Conservation (phyloP, 345 rosid species). For the Lumnitzera littorea region DNA sequence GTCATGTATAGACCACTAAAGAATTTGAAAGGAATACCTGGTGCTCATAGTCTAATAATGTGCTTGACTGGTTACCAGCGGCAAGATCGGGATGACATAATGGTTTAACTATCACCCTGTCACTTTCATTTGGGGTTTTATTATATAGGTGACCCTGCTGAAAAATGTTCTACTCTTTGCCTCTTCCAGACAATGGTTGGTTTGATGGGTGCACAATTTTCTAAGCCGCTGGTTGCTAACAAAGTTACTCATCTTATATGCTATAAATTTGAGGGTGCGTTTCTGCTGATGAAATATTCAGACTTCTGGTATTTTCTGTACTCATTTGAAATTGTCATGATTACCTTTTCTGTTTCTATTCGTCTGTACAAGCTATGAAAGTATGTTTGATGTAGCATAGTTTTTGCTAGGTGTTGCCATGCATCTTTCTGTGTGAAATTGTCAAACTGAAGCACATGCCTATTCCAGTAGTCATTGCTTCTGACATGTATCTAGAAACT, state of each 20-base stretch:
- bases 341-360: not conserved
- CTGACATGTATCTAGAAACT: too few species aligned
- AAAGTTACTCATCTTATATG: constrained; percentile 88
- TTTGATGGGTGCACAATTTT: constrained; percentile 89
- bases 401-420: too few species aligned
- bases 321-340: not conserved
- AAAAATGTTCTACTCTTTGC: not conserved
- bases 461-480: too few species aligned
- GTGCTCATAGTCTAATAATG: constrained; percentile 44
- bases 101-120: constrained; percentile 38
- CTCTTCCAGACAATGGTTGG: constrained; percentile 71
- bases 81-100: constrained; percentile 86
- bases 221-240: constrained; percentile 84
- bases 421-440: too few species aligned
- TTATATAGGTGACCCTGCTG: not conserved
- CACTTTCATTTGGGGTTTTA: not conserved
- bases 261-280: constrained; percentile 87
- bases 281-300: not conserved
- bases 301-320: too few species aligned
- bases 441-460: too few species aligned
- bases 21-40: constrained; percentile 81
- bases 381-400: too few species aligned
- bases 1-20: constrained; percentile 67
- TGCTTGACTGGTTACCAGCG: constrained; percentile 94
- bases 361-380: not conserved